Conservation (phyloP, 1,284 basidiomycete genomes). For the Papiliotrema fonsecae region DNA sequence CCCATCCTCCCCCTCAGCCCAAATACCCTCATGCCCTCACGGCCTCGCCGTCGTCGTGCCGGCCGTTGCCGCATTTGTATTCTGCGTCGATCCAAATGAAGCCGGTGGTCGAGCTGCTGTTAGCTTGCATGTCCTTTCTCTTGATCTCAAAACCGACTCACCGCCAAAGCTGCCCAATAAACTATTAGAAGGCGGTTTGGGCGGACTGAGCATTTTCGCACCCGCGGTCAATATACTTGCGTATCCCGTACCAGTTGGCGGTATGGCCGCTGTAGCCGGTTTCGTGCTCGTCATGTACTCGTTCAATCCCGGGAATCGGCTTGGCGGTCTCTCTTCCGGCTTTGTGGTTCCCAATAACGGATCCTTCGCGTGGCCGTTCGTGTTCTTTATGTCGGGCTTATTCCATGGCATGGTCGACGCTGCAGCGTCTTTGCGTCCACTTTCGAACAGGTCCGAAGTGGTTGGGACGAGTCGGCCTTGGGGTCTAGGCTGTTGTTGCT, state of each 20-base stretch:
- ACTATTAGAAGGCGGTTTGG: constrained; percentile 1
- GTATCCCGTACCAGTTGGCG: not conserved
- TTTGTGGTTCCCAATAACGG: not conserved
- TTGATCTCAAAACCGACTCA: not conserved
- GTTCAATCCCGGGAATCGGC: constrained; percentile 25
- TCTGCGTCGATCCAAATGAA: not conserved
- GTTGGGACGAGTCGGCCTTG: constrained; percentile 30
- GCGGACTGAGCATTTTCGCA: constrained; percentile 9
- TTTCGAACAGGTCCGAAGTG: constrained; percentile 22
- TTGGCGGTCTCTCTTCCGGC: not conserved
- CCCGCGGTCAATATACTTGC: not conserved
- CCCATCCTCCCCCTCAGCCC: not conserved
- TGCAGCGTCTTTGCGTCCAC: constrained; percentile 1
- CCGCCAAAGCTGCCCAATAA: not conserved
- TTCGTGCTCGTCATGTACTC: constrained; percentile 25
- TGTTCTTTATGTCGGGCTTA: not conserved
- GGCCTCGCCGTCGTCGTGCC: not conserved
- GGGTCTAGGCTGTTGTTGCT: constrained; percentile 3
- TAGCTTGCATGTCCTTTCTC: not conserved
- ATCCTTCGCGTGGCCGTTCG: not conserved
- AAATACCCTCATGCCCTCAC: too few species aligned
- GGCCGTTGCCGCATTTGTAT: not conserved
- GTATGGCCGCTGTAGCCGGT: constrained; percentile 10
- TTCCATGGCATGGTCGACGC: constrained; percentile 1
- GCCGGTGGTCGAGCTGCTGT: not conserved